phyloP scores from a whole-genome alignment of 148 eudicot species.

The Gaultheria prostrata region DNA sequence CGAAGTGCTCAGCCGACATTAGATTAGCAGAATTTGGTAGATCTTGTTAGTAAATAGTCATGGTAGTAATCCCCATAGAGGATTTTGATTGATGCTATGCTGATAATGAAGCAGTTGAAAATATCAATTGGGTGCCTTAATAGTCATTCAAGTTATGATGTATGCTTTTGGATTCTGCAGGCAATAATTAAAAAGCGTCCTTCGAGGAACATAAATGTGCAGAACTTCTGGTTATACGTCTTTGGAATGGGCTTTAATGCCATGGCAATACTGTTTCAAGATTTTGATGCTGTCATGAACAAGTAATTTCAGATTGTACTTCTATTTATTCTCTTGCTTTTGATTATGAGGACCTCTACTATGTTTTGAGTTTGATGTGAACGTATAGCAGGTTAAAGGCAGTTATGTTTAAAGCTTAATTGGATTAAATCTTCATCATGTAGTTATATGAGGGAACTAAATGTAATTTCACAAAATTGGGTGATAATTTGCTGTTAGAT shows the following conservation, averaged over 20 bases:
- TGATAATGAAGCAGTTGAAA: neutral
- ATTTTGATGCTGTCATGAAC: slow-evolving; percentile 85
- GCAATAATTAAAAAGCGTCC: slow-evolving; percentile 94
- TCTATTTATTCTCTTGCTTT: neutral
- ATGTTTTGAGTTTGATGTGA: neutral
- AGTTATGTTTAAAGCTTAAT: neutral
- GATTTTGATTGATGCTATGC: slow-evolving; percentile 10
- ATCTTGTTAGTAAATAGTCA: slow-evolving; percentile 1
- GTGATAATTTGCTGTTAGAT: neutral
- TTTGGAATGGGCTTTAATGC: slow-evolving; percentile 99
- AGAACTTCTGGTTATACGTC: slow-evolving; percentile 94
- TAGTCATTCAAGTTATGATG: neutral
- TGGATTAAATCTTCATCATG: slow-evolving; percentile 6
- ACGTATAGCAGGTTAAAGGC: neutral
- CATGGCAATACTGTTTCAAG: slow-evolving; percentile 77
- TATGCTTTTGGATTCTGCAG: slow-evolving; percentile 41
- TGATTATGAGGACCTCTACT: neutral
- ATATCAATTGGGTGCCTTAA: neutral
- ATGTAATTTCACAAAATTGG: too few species aligned
- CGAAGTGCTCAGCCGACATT: neutral
- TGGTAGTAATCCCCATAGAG: neutral
- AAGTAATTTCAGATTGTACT: slow-evolving; percentile 43
- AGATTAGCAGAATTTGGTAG: neutral
- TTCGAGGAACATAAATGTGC: slow-evolving; percentile 94
- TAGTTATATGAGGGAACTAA: neutral